Evolutionary conservation across 2,329 filamentous ascomycete genomes (phyloP), one percentile per base, ranked within the genome.

Genomic region (Dendryphion nanum): DNA sequence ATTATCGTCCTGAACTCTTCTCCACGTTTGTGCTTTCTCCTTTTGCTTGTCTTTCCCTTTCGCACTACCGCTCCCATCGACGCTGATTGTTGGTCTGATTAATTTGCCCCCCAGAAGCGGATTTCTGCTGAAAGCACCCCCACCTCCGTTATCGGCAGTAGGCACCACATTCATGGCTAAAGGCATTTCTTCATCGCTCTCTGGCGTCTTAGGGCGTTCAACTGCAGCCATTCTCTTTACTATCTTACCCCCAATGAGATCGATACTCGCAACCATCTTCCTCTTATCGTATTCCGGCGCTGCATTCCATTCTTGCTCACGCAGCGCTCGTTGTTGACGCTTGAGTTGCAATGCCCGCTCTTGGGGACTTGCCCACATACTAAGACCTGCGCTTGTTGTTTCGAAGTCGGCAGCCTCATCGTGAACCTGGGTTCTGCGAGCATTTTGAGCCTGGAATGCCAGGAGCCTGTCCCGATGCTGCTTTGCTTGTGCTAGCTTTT

Each of bases 261-360:
- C 89, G 44, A 95, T 86, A 57, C 86, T 91, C 49, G 94, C 78
- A 1, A 96, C 85, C 43, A 93, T 83, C 52, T 78, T 81, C 41
- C 87, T 78, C 75, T 91, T 95, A 70, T 96, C 90, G 65, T 89
- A 95, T 45, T 94, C 90, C 0, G 89, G 89, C 35, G 79, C 74
- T 4, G 85, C 83, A 50, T 85, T 86, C 82, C 89, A 94, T 55
- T 95, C 87, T 74, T 93, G 83, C 66, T 95, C 88, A 4, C 88
- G 74, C 50, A 95, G 67, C 3, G 90, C 71, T 61, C 86, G 87
- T 67, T 95, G 89, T 67, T 95, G 90, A 41, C 82, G 78, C 66
- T 91, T 94, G 40, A 95, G 70, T 61, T 93, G 88, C 48, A 82
- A 74, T 1, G 89, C 90, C 29, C 89, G 77, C 64, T 95, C 88